Conservation (phyloP, 768 basidiomycete species). For the Psilocybe subaeruginosa region DNA sequence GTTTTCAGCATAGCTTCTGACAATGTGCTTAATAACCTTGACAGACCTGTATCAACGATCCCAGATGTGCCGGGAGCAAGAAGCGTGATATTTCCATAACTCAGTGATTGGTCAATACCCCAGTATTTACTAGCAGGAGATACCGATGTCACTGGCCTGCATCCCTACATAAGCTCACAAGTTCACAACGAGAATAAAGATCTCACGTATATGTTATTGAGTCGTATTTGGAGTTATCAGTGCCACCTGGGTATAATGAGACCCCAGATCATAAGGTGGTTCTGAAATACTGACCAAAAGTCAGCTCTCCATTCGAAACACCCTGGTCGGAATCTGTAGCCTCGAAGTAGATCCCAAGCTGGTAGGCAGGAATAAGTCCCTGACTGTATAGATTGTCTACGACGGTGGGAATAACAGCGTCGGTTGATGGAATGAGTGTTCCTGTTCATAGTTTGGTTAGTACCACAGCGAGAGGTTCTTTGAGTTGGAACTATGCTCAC, state of each 20-base stretch:
- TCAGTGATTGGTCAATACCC: slow-evolving; percentile 60
- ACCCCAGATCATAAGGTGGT: no score
- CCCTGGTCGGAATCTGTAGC: slow-evolving; percentile 39
- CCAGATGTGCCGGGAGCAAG: slow-evolving; percentile 50
- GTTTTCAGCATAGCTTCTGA: background rate
- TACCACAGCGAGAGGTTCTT: background rate
- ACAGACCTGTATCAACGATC: slow-evolving; percentile 59
- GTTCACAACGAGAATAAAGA: background rate
- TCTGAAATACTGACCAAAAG: slow-evolving; percentile 36
- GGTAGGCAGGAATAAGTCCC: slow-evolving; percentile 37
- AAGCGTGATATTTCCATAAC: slow-evolving; percentile 43
- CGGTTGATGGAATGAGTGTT: slow-evolving; percentile 18
- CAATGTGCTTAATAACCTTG: background rate
- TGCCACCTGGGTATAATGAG: slow-evolving; percentile 29
- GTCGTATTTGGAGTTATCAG: slow-evolving; percentile 36
- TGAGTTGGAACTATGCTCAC: background rate
- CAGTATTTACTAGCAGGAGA: slow-evolving; percentile 49
- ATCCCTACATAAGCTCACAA: background rate
- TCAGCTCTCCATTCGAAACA: slow-evolving; percentile 51
- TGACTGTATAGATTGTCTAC: slow-evolving; percentile 52
- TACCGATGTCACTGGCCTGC: slow-evolving; percentile 47
- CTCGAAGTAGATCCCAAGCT: slow-evolving; percentile 53
- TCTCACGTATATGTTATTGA: slow-evolving; percentile 1
- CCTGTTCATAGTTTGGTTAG: background rate
- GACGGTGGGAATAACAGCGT: slow-evolving; percentile 49